Evolutionary conservation across 139 green algal species (phyloP), one percentile per base, ranked within the genome.

Genomic region (Pseudopediastrum boryanum): DNA sequence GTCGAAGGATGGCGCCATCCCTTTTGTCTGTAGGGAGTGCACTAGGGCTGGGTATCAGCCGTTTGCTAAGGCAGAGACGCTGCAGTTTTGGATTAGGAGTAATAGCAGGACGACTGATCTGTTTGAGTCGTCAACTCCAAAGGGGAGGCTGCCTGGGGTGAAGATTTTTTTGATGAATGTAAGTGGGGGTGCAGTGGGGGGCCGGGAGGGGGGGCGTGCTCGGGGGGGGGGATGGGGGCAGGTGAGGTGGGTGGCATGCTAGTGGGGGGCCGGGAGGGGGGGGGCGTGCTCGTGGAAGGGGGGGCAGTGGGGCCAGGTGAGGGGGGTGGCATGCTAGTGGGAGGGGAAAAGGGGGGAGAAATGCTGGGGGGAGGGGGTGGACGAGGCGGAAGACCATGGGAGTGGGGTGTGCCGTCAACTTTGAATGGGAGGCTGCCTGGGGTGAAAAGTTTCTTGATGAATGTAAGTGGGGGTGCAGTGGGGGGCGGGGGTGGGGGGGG

Each of bases 111-210:
- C 36, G 12, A 21, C 29, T 3, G 50, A 67, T 7, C 31, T 41
- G 3, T 78, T 52, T 68, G 70, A 51, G 10, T 78, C 70, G 10
- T 78, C 70, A 3, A 78, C 70, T 13, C 70, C 70, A 12, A 25
- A 23, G n/a, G 70, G 70, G 25, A n/a, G 12, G 23, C 21, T 78
- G 36, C 70, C 70, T n/a, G n/a, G 36, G 36, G 51, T 78, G 10
- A 78, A 78, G 35, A 25, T 78, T 8, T 78, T 78, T 36, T 25
- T 78, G 29, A 78, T 68, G 70, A 65, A 78, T 36, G 70, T 78
- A 27, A 68, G 70, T 52, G 2, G n/a, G n/a, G n/a, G n/a, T n/a
- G n/a, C n/a, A n/a, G n/a, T n/a, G n/a, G n/a, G n/a, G n/a, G n/a
- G n/a, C n/a, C n/a, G n/a, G n/a, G n/a, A n/a, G n/a, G n/a, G n/a